A percentile compares a stretch with the other conserved stretches of the same genome.
These are phyloP conservation scores for Nemania sp. DNA, from an alignment of 2,329 filamentous ascomycete species.

Conservation along the genomic window DNA sequence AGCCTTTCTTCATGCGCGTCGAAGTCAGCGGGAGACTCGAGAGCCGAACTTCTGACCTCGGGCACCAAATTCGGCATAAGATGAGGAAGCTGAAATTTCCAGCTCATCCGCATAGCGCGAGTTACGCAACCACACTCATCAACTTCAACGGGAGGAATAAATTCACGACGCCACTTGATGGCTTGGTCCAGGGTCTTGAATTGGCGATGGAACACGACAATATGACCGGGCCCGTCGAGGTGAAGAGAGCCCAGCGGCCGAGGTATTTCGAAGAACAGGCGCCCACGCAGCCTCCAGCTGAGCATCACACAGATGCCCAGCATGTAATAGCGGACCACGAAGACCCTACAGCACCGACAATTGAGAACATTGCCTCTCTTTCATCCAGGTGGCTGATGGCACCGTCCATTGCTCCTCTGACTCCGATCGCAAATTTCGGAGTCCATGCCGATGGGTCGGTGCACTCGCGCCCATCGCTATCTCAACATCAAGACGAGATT, in stretches of 20 bases:
- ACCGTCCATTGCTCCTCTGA: slow-evolving; percentile 11
- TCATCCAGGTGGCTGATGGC: slow-evolving; percentile 22
- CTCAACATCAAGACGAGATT: not conserved
- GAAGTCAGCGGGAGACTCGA: slow-evolving; percentile 38
- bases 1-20: slow-evolving; percentile 39
- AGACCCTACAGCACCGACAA: slow-evolving; percentile 19
- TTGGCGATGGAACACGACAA: slow-evolving; percentile 32
- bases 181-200: slow-evolving; percentile 27
- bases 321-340: slow-evolving; percentile 8
- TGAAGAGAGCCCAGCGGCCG: slow-evolving; percentile 14
- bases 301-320: not conserved
- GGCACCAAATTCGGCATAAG: slow-evolving; percentile 27
- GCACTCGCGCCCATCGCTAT: not conserved
- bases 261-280: slow-evolving; percentile 16
- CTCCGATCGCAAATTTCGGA: not conserved
- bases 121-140: slow-evolving; percentile 31
- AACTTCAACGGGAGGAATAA: slow-evolving; percentile 29
- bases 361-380: slow-evolving; percentile 21
- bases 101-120: slow-evolving; percentile 11
- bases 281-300: not conserved
- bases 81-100: slow-evolving; percentile 31
- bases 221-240: slow-evolving; percentile 23
- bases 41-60: slow-evolving; percentile 24
- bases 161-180: slow-evolving; percentile 29
- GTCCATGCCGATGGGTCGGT: not conserved